phyloP scores from a whole-genome alignment of 345 rosid genomes.

The Tarenaya hassleriana region DNA sequence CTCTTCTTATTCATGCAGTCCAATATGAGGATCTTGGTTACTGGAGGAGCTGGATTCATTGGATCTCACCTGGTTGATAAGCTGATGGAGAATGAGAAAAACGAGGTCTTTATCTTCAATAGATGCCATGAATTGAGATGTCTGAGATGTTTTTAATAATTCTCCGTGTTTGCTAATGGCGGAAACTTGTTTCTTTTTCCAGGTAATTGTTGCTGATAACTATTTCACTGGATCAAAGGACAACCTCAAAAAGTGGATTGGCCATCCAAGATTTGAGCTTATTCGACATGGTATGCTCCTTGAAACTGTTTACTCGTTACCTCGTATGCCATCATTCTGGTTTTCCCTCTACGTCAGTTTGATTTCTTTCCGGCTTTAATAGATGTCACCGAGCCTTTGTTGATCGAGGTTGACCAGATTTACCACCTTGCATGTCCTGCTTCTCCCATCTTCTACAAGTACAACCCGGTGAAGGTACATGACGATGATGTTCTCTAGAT shows the following conservation, averaged over 20 bases:
- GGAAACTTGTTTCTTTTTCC: conserved; percentile 6
- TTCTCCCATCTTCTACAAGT: conserved; percentile 90
- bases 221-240: conserved; percentile 91
- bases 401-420: conserved; percentile 89
- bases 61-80: conserved; percentile 93
- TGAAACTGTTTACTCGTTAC: conserved; percentile 3
- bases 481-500: not conserved
- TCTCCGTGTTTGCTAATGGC: not conserved
- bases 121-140: too few species aligned
- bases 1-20: conserved; percentile 42
- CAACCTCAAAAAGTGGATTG: conserved; percentile 81
- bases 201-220: conserved; percentile 93
- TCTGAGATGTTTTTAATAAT: not conserved
- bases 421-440: conserved; percentile 99
- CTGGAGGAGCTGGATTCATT: conserved; percentile 97
- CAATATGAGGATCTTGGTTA: conserved; percentile 89
- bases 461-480: conserved; percentile 91
- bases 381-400: conserved; percentile 84
- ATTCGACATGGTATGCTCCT: conserved; percentile 79
- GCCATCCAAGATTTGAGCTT: conserved; percentile 95
- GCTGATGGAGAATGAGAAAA: conserved; percentile 89
- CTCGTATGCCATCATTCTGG: not conserved
- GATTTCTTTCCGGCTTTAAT: conserved; percentile 21
- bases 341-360: not conserved
- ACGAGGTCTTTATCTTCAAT: conserved; percentile 50